Percentiles rank a stretch among this genome's conserved stretches.
Evolutionary conservation across 179 eudicot species (phyloP).

Genomic region (Corrigiola litoralis): DNA sequence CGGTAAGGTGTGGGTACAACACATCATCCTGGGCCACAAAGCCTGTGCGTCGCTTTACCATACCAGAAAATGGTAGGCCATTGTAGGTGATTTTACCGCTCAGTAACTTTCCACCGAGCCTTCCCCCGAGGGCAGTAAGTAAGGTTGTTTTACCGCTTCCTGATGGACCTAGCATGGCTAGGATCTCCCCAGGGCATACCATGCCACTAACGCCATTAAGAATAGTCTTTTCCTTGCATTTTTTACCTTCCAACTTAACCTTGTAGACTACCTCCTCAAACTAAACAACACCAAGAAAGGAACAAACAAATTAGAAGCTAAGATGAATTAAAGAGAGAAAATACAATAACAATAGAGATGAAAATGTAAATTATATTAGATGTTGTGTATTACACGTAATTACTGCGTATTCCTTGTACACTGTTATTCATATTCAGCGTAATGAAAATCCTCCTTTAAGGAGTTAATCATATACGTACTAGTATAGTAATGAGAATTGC

Average conservation of each 20-base stretch:
- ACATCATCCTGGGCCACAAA: constrained; percentile 82
- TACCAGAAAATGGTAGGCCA: constrained; percentile 45
- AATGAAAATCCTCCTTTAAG: no score
- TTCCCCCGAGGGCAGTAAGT: constrained; percentile 67
- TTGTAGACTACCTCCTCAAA: constrained; percentile 92
- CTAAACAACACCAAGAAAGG: constrained; percentile 20
- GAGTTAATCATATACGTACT: no score
- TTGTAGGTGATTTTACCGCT: constrained; percentile 61
- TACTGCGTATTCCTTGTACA: no score
- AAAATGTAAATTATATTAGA: no score
- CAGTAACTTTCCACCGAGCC: constrained; percentile 42
- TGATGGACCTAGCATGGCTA: constrained; percentile 79
- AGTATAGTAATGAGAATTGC: no score
- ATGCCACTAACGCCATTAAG: constrained; percentile 81
- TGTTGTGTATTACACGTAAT: no score
- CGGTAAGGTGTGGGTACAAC: constrained; percentile 84
- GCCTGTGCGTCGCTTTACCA: constrained; percentile 53
- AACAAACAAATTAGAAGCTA: background rate
- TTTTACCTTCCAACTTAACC: constrained; percentile 40
- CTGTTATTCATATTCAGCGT: no score
- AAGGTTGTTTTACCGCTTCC: constrained; percentile 82
- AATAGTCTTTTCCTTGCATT: constrained; percentile 62
- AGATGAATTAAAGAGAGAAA: background rate
- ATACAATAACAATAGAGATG: background rate
- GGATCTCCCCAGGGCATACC: constrained; percentile 67